Evolutionary conservation across 2,329 filamentous ascomycete genomes (phyloP).

Genomic region (Talaromyces pinophilus): DNA sequence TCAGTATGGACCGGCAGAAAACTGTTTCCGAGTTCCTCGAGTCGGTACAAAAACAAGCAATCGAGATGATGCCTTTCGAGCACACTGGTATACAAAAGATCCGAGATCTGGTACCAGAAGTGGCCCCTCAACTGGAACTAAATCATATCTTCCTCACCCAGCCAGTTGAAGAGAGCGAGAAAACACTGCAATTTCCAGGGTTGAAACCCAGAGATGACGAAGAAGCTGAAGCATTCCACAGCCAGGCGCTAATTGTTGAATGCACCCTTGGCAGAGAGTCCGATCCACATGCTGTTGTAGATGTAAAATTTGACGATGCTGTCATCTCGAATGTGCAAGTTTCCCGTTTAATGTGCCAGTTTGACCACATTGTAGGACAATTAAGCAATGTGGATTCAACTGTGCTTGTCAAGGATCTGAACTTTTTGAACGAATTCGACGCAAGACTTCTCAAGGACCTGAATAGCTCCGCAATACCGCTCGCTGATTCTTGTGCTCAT

Average conservation of each 20-base stretch:
- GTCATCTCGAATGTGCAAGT: background rate
- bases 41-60: conserved; percentile 54
- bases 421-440: background rate
- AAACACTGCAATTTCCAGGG: background rate
- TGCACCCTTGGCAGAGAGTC: background rate
- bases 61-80: conserved; percentile 59
- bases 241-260: background rate
- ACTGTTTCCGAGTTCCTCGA: conserved; percentile 52
- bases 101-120: background rate
- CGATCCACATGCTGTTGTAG: background rate
- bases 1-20: conserved; percentile 33
- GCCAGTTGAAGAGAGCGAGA: background rate
- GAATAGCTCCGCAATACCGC: background rate
- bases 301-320: background rate
- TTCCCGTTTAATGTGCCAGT: background rate
- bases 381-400: background rate
- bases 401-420: background rate
- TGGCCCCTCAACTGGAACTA: background rate
- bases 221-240: background rate
- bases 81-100: conserved; percentile 49
- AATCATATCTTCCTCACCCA: background rate
- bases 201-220: background rate
- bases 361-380: background rate
- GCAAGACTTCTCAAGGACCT: background rate
- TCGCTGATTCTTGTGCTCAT: background rate